Evolutionary conservation across 1,284 basidiomycete species (phyloP), one percentile per base, ranked within the genome.

Genomic region (Baeospora myosura): DNA sequence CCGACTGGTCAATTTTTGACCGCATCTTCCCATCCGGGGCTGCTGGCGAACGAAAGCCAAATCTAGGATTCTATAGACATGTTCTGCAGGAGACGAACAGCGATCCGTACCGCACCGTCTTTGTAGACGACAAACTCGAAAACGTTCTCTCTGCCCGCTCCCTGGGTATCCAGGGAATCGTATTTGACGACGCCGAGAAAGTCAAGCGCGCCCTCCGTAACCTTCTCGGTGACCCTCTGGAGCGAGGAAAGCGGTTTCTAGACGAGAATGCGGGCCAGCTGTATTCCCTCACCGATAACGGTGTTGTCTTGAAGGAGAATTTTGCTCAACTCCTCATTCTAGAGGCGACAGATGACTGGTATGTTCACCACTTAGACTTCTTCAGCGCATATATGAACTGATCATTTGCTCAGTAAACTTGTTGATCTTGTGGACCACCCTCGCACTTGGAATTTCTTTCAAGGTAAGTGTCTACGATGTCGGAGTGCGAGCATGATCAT

Each of bases 41-140:
- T 4, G 66, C 63, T 12, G 68, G 71, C n/a, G 70, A 72, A 53
- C 66, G 74, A 35, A 76, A 77, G 50, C 74, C 74, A 7, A 68
- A 75, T 48, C 67, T 77, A 22, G 68, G 70, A 0, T 76, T 75
- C 50, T 78, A 69, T 55, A 62, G 61, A 42, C 62, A 69, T 42
- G 75, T 78, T 14, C 51, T 79, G 18, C 52, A 56, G 16, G 53
- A 64, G 28, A 66, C 66, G 7, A 61, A 62, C 12, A 49, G 65
- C 16, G 68, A 76, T 42, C 70, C 75, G 3, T 47, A 50, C 1
- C 55, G 55, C 3, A 64, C 67, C 3, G 64, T 76, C 14, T 78
- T 78, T 49, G 66, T 80, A 14, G 77, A 79, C 44, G 76, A 78
- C 61, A 73, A 74, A 46, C 58, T 65, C n/a, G 76, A 78, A 49